Conservation (phyloP, 129 eudicot species). For the Escallonia rubra region DNA sequence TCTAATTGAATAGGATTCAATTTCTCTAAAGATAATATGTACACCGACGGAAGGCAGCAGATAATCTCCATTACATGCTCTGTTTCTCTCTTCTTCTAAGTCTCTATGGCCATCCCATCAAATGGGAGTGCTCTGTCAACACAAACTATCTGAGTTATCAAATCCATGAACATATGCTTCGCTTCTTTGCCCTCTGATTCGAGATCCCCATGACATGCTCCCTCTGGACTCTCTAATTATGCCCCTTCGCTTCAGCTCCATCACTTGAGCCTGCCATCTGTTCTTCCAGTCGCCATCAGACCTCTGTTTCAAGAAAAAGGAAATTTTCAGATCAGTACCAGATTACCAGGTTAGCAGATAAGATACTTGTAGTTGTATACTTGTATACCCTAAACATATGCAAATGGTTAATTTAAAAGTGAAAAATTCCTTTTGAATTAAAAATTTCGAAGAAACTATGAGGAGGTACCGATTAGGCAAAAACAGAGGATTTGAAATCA, state of each 20-base stretch:
- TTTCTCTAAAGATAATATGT: too few relatives aligned
- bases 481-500: too few relatives aligned
- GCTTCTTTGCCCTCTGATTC: slow-evolving; percentile 41
- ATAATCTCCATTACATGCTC: neutral
- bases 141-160: neutral
- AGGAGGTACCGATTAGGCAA: too few relatives aligned
- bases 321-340: neutral
- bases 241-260: slow-evolving; percentile 34
- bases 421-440: too few relatives aligned
- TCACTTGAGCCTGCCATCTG: slow-evolving; percentile 45
- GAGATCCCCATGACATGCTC: slow-evolving; percentile 38
- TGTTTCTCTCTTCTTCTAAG: neutral
- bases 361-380: too few relatives aligned
- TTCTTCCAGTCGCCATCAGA: slow-evolving; percentile 38
- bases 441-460: too few relatives aligned
- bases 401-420: too few relatives aligned
- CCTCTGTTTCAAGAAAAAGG: slow-evolving; percentile 2
- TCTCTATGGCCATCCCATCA: too few relatives aligned
- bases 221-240: slow-evolving; percentile 14
- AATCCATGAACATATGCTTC: slow-evolving; percentile 7
- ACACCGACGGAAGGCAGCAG: too few relatives aligned
- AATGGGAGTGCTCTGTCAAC: neutral
- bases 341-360: too few relatives aligned
- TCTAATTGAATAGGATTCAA: too few relatives aligned
- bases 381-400: too few relatives aligned